These are phyloP conservation scores for Diplocarpon rosae DNA, from an alignment of 2,329 filamentous ascomycete genomes.

Conservation along the genomic window DNA sequence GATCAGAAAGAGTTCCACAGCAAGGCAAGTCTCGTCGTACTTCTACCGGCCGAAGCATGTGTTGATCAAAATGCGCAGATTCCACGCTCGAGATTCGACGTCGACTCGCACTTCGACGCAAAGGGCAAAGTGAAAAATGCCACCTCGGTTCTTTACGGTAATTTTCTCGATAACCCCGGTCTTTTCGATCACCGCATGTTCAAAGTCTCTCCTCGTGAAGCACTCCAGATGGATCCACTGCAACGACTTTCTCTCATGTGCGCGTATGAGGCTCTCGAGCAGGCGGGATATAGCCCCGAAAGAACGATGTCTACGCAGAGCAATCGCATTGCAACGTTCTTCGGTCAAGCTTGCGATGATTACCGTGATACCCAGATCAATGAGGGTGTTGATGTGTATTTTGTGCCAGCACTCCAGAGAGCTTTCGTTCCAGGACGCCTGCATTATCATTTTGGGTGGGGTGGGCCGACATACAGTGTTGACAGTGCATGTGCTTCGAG, in stretches of 20 bases:
- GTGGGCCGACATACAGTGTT: conserved; percentile 28
- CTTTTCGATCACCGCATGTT: conserved; percentile 74
- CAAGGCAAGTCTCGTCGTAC: too few species aligned
- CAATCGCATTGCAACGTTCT: conserved; percentile 16
- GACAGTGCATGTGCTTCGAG: conserved; percentile 31
- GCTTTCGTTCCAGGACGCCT: conserved; percentile 24
- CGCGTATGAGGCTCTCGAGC: conserved; percentile 54
- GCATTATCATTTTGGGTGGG: conserved; percentile 31
- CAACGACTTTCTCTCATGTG: conserved; percentile 57
- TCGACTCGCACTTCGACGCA: conserved; percentile 57
- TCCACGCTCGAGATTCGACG: conserved; percentile 59
- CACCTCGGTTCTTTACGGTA: conserved; percentile 62
- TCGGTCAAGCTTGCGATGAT: conserved; percentile 15
- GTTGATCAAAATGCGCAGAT: conserved; percentile 15
- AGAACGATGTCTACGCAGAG: conserved; percentile 30
- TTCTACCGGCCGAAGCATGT: too few species aligned
- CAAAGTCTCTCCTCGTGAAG: conserved; percentile 75
- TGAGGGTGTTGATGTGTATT: conserved; percentile 15
- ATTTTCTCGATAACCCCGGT: conserved; percentile 58
- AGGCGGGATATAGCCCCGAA: conserved; percentile 54
- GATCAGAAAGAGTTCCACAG: too few species aligned
- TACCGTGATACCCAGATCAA: conserved; percentile 13
- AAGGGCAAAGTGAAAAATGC: conserved; percentile 64
- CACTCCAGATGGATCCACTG: conserved; percentile 68
- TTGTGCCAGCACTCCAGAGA: conserved; percentile 12